Evolutionary conservation across 495 filamentous ascomycete species (phyloP).

Genomic region (Penicillium simplicissimum): DNA sequence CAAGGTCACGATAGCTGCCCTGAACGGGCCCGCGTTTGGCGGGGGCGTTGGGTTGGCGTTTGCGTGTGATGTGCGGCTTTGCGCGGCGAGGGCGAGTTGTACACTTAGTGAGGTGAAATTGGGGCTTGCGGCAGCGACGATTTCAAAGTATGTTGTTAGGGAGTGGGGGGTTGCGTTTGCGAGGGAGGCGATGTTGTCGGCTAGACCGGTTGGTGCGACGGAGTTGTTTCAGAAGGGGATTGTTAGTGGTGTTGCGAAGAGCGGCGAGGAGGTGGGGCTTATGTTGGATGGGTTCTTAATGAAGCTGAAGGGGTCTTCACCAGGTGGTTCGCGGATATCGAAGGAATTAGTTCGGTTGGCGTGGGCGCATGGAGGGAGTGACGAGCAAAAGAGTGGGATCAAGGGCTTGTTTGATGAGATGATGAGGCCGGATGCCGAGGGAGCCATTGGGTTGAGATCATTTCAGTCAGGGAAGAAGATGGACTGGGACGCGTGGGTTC

Average conservation of each 20-base stretch:
- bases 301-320: slow-evolving; percentile 16
- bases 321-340: slow-evolving; percentile 27
- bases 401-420: slow-evolving; percentile 21
- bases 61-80: slow-evolving; percentile 38
- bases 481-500: slow-evolving; percentile 22
- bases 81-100: slow-evolving; percentile 20
- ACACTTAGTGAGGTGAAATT: slow-evolving; percentile 38
- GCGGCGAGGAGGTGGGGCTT: slow-evolving; percentile 2
- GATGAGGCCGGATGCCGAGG: slow-evolving; percentile 26
- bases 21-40: slow-evolving; percentile 43
- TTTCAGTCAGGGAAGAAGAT: slow-evolving; percentile 23
- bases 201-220: slow-evolving; percentile 22
- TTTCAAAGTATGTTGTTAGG: slow-evolving; percentile 37
- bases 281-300: slow-evolving; percentile 15
- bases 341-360: slow-evolving; percentile 27
- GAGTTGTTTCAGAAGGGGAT: slow-evolving; percentile 28
- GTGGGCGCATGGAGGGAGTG: slow-evolving; percentile 20
- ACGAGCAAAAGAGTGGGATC: slow-evolving; percentile 20
- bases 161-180: slow-evolving; percentile 32
- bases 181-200: slow-evolving; percentile 35
- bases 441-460: slow-evolving; percentile 22
- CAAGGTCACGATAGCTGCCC: slow-evolving; percentile 37
- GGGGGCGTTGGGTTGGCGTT: slow-evolving; percentile 43
- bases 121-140: slow-evolving; percentile 33
- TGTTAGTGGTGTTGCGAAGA: slow-evolving; percentile 19